Evolutionary conservation across 805 yeast genomes (phyloP), one percentile per base, ranked within the genome.

Genomic region (Lachancea dasiensis): DNA sequence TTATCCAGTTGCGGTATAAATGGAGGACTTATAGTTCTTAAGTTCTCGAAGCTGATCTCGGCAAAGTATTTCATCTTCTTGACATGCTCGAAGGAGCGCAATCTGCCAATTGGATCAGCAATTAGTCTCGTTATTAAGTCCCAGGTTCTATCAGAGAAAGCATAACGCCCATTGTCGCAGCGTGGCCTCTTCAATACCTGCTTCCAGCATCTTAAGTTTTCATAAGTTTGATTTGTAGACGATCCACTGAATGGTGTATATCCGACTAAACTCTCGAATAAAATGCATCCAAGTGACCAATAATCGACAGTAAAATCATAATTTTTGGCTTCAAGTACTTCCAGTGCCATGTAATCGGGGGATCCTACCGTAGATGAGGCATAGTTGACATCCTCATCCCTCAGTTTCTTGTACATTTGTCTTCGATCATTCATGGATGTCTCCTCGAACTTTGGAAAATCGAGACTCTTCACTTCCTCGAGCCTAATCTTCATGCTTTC

Each of bases 291-390:
- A 41, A 92, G 69, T 0, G 97, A 89, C 99, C 99, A 92, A 61
- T 92, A 92, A 67, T 92, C 99, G 41, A 94, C 95, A 11, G 98
- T 90, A 59, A 81, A 89, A 58, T 92, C 96, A 61, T 92, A 92
- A 41, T 80, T 78, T 55, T 82, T 83, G 6, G 98, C 98, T 61
- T 86, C 95, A 38, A 92, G 73, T 9, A 92, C 97, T 61, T 92
- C 99, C 35, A 92, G 70, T 1, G 99, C 98, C 99, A 92, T 92
- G 58, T 92, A 92, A 62, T 92, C 99, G 1, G 99, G 99, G 4
- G 95, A 84, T 1, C 99, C 99, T 11, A 92, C 99, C 50, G 90
- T 86, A 1, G 97, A 86, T 52, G 86, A 85, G 13, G 99, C 97
- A 54, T 83, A 81, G 51, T 84, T 86, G 42, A 85, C 73, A 51